phyloP scores from a whole-genome alignment of 768 basidiomycete genomes.

The Suillus decipiens region DNA sequence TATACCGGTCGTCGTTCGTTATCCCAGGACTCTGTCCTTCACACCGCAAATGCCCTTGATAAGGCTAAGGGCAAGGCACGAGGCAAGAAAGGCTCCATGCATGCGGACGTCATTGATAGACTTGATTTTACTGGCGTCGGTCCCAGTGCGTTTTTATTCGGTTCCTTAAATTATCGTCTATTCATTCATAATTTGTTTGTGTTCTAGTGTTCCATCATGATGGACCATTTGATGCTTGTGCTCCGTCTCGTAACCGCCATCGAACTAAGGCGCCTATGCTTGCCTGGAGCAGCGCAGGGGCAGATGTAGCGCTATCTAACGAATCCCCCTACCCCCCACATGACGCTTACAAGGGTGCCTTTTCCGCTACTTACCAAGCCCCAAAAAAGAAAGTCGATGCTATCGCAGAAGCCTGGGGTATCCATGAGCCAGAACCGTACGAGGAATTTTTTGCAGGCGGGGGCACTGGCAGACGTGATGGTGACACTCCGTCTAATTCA shows the following conservation, averaged over 20 bases:
- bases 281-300: conserved; percentile 60
- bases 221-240: conserved; percentile 90
- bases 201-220: conserved; percentile 86
- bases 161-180: not conserved
- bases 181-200: conserved; percentile 19
- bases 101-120: conserved; percentile 89
- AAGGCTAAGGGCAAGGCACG: conserved; percentile 51
- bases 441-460: conserved; percentile 89
- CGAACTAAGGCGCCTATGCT: conserved; percentile 80
- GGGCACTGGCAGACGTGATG: conserved; percentile 49
- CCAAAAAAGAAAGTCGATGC: conserved; percentile 87
- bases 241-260: conserved; percentile 84
- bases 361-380: conserved; percentile 53
- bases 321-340: conserved; percentile 54
- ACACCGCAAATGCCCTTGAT: conserved; percentile 40
- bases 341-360: conserved; percentile 41
- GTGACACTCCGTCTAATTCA: conserved; percentile 63
- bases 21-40: conserved; percentile 50
- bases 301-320: conserved; percentile 41
- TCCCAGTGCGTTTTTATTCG: conserved; percentile 58
- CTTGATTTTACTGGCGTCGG: conserved; percentile 86
- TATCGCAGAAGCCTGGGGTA: conserved; percentile 91
- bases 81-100: conserved; percentile 72
- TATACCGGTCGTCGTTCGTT: conserved; percentile 45
- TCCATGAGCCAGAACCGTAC: conserved; percentile 88